phyloP scores from a whole-genome alignment of 257 asterid species.

The Gentiana dahurica region DNA sequence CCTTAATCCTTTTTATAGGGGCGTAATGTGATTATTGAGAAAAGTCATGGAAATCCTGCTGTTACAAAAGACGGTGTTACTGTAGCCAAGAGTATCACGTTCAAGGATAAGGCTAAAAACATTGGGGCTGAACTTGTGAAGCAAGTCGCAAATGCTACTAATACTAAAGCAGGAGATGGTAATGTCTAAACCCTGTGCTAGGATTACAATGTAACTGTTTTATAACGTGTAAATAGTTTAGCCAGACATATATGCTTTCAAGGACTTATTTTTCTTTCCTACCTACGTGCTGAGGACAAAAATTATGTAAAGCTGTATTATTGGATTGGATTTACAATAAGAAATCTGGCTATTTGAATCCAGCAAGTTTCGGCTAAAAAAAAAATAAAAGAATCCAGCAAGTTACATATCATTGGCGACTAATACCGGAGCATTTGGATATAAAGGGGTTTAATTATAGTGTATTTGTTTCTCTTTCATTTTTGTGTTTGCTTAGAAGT shows the following conservation, averaged over 20 bases:
- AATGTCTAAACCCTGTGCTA: constrained; percentile 22
- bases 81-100: constrained; percentile 79
- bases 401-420: too few species aligned
- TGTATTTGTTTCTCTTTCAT: too few species aligned
- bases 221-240: not conserved
- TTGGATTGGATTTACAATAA: not conserved
- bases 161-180: constrained; percentile 90
- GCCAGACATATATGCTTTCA: not conserved
- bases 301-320: not conserved
- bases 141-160: constrained; percentile 87
- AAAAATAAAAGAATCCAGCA: too few species aligned
- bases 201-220: not conserved
- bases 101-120: constrained; percentile 60
- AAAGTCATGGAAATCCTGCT: constrained; percentile 43
- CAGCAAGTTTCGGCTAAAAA: too few species aligned
- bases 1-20: constrained; percentile 41
- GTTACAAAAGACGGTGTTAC: constrained; percentile 92
- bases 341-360: too few species aligned
- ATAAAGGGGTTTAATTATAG: too few species aligned
- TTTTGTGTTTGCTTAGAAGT: too few species aligned
- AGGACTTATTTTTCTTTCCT: not conserved
- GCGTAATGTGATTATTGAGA: constrained; percentile 64
- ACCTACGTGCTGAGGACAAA: not conserved
- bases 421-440: too few species aligned
- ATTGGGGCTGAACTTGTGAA: constrained; percentile 86